These are phyloP conservation scores for Fusarium sp. DNA, from an alignment of 2,329 filamentous ascomycete genomes.

Conservation along the genomic window DNA sequence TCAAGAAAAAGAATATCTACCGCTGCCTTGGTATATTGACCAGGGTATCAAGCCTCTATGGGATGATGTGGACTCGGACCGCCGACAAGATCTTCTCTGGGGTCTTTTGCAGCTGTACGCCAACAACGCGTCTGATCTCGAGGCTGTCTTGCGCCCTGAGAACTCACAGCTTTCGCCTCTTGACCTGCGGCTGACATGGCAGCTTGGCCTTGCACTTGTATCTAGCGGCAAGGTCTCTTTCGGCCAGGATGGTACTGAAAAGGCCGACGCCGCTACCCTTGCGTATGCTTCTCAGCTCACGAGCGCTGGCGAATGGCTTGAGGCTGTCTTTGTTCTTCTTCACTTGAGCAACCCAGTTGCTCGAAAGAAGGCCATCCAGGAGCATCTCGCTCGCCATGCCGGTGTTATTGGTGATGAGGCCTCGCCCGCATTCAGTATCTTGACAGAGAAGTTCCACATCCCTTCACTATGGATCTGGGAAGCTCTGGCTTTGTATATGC, in stretches of 20 bases:
- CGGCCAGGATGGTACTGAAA: constrained; percentile 64
- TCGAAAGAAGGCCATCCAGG: constrained; percentile 74
- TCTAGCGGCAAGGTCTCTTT: constrained; percentile 63
- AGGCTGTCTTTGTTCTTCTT: constrained; percentile 80
- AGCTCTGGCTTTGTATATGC: constrained; percentile 85
- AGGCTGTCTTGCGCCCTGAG: constrained; percentile 78
- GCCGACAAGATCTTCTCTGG: constrained; percentile 84
- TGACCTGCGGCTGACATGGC: constrained; percentile 83
- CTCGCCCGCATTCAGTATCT: constrained; percentile 65
- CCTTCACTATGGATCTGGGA: constrained; percentile 85
- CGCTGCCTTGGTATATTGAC: constrained; percentile 77
- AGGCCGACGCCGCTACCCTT: constrained; percentile 73
- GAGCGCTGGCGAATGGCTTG: constrained; percentile 72
- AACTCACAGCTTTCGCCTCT: constrained; percentile 80
- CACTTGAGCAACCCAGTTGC: constrained; percentile 74
- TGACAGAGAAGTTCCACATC: constrained; percentile 74
- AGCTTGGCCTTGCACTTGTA: constrained; percentile 77
- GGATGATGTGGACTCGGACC: constrained; percentile 67
- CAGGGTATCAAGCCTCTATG: constrained; percentile 68
- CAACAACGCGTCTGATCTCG: constrained; percentile 66
- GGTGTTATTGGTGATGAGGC: constrained; percentile 70
- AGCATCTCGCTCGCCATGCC: constrained; percentile 79
- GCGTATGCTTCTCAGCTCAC: constrained; percentile 74
- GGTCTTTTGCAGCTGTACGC: constrained; percentile 86
- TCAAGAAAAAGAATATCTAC: constrained; percentile 76